phyloP scores from a whole-genome alignment of 495 filamentous ascomycete species.

The Copromyces sp. region DNA sequence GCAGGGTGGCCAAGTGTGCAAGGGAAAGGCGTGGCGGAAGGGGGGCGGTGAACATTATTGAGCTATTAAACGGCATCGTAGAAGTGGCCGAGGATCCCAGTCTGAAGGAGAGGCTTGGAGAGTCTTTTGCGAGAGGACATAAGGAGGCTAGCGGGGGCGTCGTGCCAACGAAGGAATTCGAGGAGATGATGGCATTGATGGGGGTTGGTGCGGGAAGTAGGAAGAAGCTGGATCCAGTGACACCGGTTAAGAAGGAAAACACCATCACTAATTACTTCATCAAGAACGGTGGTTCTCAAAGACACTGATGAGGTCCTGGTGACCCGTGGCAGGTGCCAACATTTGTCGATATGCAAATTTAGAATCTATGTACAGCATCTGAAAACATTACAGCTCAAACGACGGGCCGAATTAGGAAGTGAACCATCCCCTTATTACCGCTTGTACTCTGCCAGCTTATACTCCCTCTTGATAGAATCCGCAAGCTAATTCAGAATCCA shows the following conservation, averaged over 20 bases:
- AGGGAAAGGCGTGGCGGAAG: constrained; percentile 18
- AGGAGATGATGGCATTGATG: constrained; percentile 45
- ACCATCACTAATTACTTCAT: background rate
- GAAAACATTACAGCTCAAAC: background rate
- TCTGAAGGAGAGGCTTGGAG: constrained; percentile 39
- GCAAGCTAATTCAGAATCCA: constrained; percentile 6
- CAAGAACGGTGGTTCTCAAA: background rate
- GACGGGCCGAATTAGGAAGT: background rate
- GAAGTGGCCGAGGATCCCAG: constrained; percentile 25
- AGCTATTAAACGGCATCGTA: constrained; percentile 36
- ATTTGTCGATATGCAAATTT: background rate
- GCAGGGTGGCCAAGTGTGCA: constrained; percentile 41
- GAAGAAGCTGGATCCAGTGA: background rate
- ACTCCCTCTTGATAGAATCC: constrained; percentile 20
- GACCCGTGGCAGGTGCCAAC: background rate
- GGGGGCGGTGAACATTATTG: constrained; percentile 46
- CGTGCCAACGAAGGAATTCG: constrained; percentile 41
- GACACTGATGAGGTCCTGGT: background rate
- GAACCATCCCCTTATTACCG: background rate
- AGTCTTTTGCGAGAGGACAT: constrained; percentile 48
- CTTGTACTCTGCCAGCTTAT: constrained; percentile 7
- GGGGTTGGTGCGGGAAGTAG: constrained; percentile 40
- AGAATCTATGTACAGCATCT: background rate
- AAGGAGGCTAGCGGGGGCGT: constrained; percentile 50
- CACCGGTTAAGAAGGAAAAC: background rate